Evolutionary conservation across 139 green algal genomes (phyloP), one percentile per base, ranked within the genome.

Genomic region (Volvox reticuliferus): DNA sequence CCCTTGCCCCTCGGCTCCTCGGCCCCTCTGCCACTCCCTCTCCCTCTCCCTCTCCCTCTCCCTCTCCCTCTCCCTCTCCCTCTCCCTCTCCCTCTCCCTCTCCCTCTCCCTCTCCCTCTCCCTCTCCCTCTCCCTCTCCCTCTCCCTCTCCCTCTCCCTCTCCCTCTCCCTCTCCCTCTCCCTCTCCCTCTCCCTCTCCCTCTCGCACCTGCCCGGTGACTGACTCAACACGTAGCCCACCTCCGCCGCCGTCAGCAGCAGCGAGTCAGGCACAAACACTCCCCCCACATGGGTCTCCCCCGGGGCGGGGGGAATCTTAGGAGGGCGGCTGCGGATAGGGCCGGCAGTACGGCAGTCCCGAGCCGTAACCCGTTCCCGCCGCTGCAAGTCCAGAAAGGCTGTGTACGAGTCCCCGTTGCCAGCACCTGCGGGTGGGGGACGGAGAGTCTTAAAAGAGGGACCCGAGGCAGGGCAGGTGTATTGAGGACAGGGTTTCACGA

Each of bases 211-310:
- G 19, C 18, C 13, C 0, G 82, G 88, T 83, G 91, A 79, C 94
- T 97, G 95, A 44, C 94, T 95, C 22, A 97, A 90, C 79, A 97
- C 91, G 78, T 94, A 94, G 1, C 76, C 92, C 61, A 97, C 86
- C 71, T 95, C 94, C 33, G 92, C 92, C 16, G 86, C 24, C 16
- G 14, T 85, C 73, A 90, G 86, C 75, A 90, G 73, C 86, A 90
- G 30, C 18, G 50, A 44, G 24, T 90, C 32, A 0, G 93, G 93
- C 62, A 93, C 68, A 32, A 82, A 92, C 55, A 93, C 80, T 63
- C 83, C 88, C 12, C 67, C 62, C 50, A 94, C 67, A 28, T 26
- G 37, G 67, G 86, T 68, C 80, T 93, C 86, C 17, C 79, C 55
- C 1, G 36, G 85, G 1, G 14, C 22, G 16, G 30, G 44, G 5